Conservation (phyloP, 805 yeast species). For the Teunomyces stri region DNA sequence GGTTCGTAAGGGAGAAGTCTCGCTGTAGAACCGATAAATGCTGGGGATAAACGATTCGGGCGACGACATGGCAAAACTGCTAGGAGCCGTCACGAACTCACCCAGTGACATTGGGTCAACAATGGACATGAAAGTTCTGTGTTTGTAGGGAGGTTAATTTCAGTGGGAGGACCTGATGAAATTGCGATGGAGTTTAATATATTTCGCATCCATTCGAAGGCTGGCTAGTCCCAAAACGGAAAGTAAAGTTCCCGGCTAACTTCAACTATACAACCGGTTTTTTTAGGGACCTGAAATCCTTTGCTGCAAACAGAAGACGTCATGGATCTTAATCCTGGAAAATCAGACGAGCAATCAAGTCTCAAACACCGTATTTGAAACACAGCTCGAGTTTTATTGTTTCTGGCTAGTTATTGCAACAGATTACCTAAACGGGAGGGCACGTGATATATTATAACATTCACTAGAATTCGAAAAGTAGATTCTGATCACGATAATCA, state of each 20-base stretch:
- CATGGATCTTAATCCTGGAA: no score
- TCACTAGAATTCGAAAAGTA: no score
- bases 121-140: neutral
- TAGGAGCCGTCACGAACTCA: conserved; percentile 13
- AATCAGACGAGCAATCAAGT: no score
- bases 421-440: neutral
- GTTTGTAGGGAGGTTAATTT: neutral
- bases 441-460: no score
- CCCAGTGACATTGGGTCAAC: conserved; percentile 11
- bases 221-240: conserved; percentile 7
- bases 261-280: neutral
- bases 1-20: neutral
- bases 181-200: neutral
- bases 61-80: conserved; percentile 2
- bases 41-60: conserved; percentile 5
- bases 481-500: no score
- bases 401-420: neutral
- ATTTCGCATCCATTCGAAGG: conserved; percentile 5
- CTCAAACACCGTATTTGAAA: neutral
- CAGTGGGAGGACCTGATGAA: neutral
- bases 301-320: no score
- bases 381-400: neutral
- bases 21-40: conserved; percentile 6
- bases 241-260: neutral
- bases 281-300: neutral